Evolutionary conservation across 805 yeast species (phyloP).

Genomic region (Lachancea dasiensis): DNA sequence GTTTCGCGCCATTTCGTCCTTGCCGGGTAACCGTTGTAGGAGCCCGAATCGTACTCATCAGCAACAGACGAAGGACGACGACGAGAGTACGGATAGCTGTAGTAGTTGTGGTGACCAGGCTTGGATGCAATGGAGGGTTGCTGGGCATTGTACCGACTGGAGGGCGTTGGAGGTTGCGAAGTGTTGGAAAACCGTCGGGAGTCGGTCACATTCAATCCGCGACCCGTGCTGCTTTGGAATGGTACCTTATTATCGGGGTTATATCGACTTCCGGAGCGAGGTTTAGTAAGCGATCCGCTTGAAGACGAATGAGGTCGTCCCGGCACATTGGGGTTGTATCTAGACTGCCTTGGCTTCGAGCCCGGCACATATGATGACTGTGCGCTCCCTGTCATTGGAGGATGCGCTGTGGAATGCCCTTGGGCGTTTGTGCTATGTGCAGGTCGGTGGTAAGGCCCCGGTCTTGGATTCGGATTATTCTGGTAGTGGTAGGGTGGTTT

Average conservation of each 20-base stretch:
- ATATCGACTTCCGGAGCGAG: slow-evolving; percentile 23
- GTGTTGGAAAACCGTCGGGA: slow-evolving; percentile 4
- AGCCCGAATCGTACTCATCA: slow-evolving; percentile 4
- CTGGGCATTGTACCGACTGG: slow-evolving; percentile 27
- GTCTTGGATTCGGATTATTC: slow-evolving; percentile 25
- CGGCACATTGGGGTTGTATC: slow-evolving; percentile 26
- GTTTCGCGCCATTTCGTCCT: slow-evolving; percentile 9
- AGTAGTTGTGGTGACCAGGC: slow-evolving; percentile 2
- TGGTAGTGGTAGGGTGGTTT: slow-evolving; percentile 30
- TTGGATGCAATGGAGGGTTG: slow-evolving; percentile 1
- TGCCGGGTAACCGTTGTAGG: background rate
- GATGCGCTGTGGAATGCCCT: too few relatives aligned
- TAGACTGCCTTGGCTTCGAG: slow-evolving; percentile 17
- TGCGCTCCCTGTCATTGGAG: background rate
- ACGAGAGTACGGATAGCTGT: slow-evolving; percentile 3
- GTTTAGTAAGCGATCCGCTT: slow-evolving; percentile 5
- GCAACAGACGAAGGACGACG: slow-evolving; percentile 5
- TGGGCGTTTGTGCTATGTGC: background rate
- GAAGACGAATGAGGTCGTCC: slow-evolving; percentile 14
- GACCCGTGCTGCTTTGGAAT: background rate
- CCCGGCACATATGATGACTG: too few relatives aligned
- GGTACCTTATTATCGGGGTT: slow-evolving; percentile 17
- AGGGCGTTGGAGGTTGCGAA: background rate
- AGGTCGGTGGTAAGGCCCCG: slow-evolving; percentile 8
- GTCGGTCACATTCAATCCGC: background rate